Evolutionary conservation across 208 protist species (phyloP), one percentile per base, ranked within the genome.

Genomic region (Wallacemonas sp.): DNA sequence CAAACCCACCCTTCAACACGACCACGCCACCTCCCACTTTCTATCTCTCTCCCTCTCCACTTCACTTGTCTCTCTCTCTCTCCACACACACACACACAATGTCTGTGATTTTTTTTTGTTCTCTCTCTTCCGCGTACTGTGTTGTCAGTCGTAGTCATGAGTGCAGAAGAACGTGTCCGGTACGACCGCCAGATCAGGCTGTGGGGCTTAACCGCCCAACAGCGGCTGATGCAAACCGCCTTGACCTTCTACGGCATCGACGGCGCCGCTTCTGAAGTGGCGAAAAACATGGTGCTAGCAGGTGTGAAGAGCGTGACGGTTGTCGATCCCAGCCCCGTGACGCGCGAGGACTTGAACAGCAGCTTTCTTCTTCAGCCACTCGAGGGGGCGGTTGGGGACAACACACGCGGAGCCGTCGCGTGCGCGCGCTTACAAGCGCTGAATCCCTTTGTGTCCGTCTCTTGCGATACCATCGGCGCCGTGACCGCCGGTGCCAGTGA

Each of bases 181-280:
- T 98, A 98, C 65, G 95, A 98, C 70, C 84, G 95, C 24, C 95
- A 98, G 65, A 88, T 98, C 6, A 83, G 95, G 12, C 71, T 98
- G 58, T 98, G 95, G 94, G 95, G 95, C 32, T 82, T 86, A 48
- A 78, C 86, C 17, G 85, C 91, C 14, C 95, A 98, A 76, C 72
- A 96, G 72, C 87, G 85, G 14, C 79, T 98, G 47, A 82, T 65
- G 68, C 41, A 68, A 36, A 87, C 89, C 9, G 62, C 72, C 46
- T 74, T 97, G 4, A 60, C 70, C 6, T 36, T 97, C 6, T 43
- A 64, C 38, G 89, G 88, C 62, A 33, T 95, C 32, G 64, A 38
- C 9, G 85, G 89, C 14, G 79, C 85, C 8, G 60, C 61, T 11
- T 77, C 78, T 16, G 95, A 98, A 72, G 76, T 93, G 32, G 72